Percentiles rank a stretch among this genome's conserved stretches.
phyloP scores from a whole-genome alignment of 78 protist genomes.

The Emiliania huxleyi region DNA sequence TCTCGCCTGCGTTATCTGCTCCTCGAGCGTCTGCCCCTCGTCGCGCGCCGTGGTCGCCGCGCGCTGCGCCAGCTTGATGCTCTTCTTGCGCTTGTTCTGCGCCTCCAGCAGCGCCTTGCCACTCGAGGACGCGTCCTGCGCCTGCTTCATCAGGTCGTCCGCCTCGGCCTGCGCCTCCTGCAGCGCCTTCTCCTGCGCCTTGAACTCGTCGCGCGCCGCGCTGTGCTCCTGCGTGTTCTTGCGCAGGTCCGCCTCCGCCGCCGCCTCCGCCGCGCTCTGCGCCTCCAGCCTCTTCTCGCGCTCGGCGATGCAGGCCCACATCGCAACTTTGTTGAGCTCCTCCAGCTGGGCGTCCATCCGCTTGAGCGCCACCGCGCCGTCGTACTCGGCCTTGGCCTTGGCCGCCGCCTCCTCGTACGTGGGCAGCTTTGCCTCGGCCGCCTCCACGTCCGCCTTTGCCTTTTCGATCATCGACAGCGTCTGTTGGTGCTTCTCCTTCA shows the following conservation, averaged over 20 bases:
- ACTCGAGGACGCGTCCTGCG: neutral
- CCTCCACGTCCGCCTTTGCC: neutral
- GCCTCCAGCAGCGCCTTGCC: neutral
- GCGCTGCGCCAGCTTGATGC: neutral
- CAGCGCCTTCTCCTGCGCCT: neutral
- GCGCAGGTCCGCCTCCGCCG: neutral
- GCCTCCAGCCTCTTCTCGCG: neutral
- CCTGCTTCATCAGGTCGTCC: neutral
- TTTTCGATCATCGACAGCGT: neutral
- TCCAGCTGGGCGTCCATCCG: neutral
- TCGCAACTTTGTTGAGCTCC: neutral
- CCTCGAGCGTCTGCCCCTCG: neutral
- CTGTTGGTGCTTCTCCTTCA: neutral
- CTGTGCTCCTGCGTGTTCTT: neutral
- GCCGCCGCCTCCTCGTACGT: neutral
- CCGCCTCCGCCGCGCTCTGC: neutral
- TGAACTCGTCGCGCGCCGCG: neutral
- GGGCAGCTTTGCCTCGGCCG: neutral
- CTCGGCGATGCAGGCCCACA: neutral
- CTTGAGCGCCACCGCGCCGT: neutral
- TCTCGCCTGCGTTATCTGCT: neutral
- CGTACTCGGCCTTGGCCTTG: neutral
- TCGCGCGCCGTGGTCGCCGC: too few species aligned
- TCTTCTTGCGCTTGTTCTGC: neutral
- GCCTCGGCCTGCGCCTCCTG: neutral